A percentile compares a stretch with the other conserved stretches of the same genome.
These are phyloP conservation scores for Sphenostylis stenocarpa DNA, from an alignment of 306 rosid species.

Conservation along the genomic window DNA sequence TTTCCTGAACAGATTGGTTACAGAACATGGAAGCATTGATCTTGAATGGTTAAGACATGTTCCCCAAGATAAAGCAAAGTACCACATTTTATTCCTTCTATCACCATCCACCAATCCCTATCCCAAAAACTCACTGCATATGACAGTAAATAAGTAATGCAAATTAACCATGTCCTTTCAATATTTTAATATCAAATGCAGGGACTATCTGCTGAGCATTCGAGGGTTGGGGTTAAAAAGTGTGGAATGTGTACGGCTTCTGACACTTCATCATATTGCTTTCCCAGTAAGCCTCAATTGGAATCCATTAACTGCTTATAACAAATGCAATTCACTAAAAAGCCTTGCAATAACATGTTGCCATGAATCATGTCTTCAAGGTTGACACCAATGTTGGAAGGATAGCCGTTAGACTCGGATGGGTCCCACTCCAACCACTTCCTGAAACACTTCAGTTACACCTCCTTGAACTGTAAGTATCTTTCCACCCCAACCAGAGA, in stretches of 20 bases:
- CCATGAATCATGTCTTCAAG: slow-evolving; percentile 42
- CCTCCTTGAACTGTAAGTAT: slow-evolving; percentile 81
- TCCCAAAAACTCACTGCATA: slow-evolving; percentile 9
- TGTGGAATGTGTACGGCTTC: slow-evolving; percentile 85
- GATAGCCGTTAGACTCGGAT: slow-evolving; percentile 96
- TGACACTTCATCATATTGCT: slow-evolving; percentile 93
- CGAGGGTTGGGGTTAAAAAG: slow-evolving; percentile 88
- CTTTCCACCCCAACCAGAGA: not conserved
- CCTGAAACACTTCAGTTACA: slow-evolving; percentile 90
- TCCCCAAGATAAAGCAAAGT: slow-evolving; percentile 87
- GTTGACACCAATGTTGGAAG: slow-evolving; percentile 99
- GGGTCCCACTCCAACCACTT: slow-evolving; percentile 97
- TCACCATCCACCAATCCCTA: slow-evolving; percentile 10
- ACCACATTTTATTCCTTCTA: slow-evolving; percentile 39
- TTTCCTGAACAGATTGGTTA: slow-evolving; percentile 73
- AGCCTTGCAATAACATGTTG: slow-evolving; percentile 28
- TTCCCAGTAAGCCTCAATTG: slow-evolving; percentile 76
- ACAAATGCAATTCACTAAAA: slow-evolving; percentile 18
- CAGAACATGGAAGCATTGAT: slow-evolving; percentile 84
- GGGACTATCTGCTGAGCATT: slow-evolving; percentile 82
- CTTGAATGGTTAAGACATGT: slow-evolving; percentile 96
- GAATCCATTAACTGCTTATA: slow-evolving; percentile 5
- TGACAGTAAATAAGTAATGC: slow-evolving; percentile 19
- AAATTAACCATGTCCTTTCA: slow-evolving; percentile 29
- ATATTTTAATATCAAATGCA: slow-evolving; percentile 39